Evolutionary conservation across 2,329 filamentous ascomycete species (phyloP).

Genomic region (Septoria linicola): DNA sequence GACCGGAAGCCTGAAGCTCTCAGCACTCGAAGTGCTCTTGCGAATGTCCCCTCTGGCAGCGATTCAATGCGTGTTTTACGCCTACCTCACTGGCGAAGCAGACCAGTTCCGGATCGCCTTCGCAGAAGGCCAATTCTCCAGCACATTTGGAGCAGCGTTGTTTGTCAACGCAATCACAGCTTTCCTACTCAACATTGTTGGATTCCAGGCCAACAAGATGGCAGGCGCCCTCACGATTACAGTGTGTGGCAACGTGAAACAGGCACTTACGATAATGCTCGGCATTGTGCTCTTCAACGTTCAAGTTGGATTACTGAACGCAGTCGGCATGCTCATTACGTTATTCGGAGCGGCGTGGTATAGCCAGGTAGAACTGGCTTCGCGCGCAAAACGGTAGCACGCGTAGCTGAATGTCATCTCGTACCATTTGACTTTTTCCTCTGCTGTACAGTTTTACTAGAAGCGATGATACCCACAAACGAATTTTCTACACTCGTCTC

Average conservation of each 20-base stretch:
- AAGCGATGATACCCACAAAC: too few relatives aligned
- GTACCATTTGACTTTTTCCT: too few relatives aligned
- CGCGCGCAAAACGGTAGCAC: conserved; percentile 13
- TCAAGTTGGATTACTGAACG: conserved; percentile 45
- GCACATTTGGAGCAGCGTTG: conserved; percentile 57
- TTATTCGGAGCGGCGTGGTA: conserved; percentile 58
- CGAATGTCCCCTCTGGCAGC: conserved; percentile 29
- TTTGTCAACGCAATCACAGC: conserved; percentile 37
- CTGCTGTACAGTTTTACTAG: too few relatives aligned
- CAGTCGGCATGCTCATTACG: conserved; percentile 56
- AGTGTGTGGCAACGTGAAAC: conserved; percentile 42
- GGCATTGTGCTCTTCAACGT: conserved; percentile 41
- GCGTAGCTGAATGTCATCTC: neutral
- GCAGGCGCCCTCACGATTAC: conserved; percentile 40
- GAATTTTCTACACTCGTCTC: too few relatives aligned
- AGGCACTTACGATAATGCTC: conserved; percentile 40
- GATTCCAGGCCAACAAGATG: conserved; percentile 42
- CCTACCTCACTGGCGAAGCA: conserved; percentile 24
- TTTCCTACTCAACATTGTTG: conserved; percentile 40
- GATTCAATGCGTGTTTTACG: conserved; percentile 26
- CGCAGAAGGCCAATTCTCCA: conserved; percentile 44
- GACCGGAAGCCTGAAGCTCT: conserved; percentile 59
- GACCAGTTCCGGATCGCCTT: conserved; percentile 19
- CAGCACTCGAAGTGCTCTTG: conserved; percentile 59
- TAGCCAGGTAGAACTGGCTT: conserved; percentile 55